Evolutionary conservation across 2,329 filamentous ascomycete genomes (phyloP), one percentile per base, ranked within the genome.

Genomic region (Fusarium avenaceum): DNA sequence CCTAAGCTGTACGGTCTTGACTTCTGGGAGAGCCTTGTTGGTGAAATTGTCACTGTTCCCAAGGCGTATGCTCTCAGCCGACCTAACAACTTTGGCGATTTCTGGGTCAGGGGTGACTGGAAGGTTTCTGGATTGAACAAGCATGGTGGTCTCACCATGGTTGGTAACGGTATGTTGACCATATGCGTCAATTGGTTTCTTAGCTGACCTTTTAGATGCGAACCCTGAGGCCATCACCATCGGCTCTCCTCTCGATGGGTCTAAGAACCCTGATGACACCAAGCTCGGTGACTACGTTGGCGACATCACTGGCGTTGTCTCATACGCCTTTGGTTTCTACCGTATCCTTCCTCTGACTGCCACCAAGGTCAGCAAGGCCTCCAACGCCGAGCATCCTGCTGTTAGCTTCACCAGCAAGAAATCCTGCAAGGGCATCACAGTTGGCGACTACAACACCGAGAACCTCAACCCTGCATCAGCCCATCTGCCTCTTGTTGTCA

Each of bases 171-270:
- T 86, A 75, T 65, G 76, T 57, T 28, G 9, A 24, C 2, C 28
- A 39, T 30, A 17, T 11, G 19, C 7, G 3, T 3, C 7, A 28
- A 19, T 28, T 24, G 15, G 7, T n/a, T 6, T 2, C 30, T 53
- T 48, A 8, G 13, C 63, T 72, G 33, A 74, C 30, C 22, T 30
- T 40, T 63, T 33, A 77, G 90, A 92, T 74, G 87, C 86, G 42
- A 92, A 92, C 73, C 90, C 90, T 0, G 90, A 93, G 77, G 82
- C 87, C 45, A 89, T 93, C 69, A 78, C 88, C 56, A 86, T 93
- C 60, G 89, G 89, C 22, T 75, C 80, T 2, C 90, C 90, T 6
- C 82, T 92, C 2, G 90, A 92, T 67, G 89, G 89, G 43, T 85
- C 85, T 46, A 80, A 79, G 24, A 92, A 92, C 76, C 85, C 86